Base-by-base conservation (phyloP, 129 eudicot species). In the Solidago caesia region DNA sequence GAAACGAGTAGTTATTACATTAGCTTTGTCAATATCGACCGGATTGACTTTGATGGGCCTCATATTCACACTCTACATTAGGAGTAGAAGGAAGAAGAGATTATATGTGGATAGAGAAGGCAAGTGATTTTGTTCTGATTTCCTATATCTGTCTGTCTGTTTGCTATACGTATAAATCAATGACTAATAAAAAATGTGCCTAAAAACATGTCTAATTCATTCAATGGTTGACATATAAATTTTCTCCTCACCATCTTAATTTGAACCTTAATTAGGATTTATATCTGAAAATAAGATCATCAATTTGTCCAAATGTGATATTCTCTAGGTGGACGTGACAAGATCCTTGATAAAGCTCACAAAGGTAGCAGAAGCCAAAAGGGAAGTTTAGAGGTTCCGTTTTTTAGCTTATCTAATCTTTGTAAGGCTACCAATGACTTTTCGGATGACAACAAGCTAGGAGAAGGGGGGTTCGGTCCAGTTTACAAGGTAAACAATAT, bases 401-500 rank as follows among this genome's bases (percentile, higher is more conserved):
- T 59, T 15, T 59, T 59, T 5, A 59, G 64, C 42, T 59, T 59
- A 21, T 59, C 64, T 15, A 9, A 27, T 15, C 16, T 21, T 59
- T 59, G 33, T 59, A 59, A 16, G 39, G 64, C 64, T 15, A 59
- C 64, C 64, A 25, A 59, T 59, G 25, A 59, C 64, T 59, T 59
- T 59, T 59, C 64, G 16, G 64, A 15, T 27, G 29, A 2, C 33
- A 59, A 59, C 39, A 59, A 59, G 39, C 39, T 59, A 11, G 64
- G 64, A 15, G 64, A 59, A 59, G 64, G 64, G 2, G 64, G 64
- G 10, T 59, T 59, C 15, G 64, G 64, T 16, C 64, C 64, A 4
- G 64, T 59, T 8, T 59, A 59, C 64, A 59, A 59, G 64, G 64
- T 59, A 59, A 59, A 1, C 39, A 3, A 33, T 33, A 33, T 33